Conservation (phyloP, 108 stramenopile species). For the Cylindrotheca closterium region DNA sequence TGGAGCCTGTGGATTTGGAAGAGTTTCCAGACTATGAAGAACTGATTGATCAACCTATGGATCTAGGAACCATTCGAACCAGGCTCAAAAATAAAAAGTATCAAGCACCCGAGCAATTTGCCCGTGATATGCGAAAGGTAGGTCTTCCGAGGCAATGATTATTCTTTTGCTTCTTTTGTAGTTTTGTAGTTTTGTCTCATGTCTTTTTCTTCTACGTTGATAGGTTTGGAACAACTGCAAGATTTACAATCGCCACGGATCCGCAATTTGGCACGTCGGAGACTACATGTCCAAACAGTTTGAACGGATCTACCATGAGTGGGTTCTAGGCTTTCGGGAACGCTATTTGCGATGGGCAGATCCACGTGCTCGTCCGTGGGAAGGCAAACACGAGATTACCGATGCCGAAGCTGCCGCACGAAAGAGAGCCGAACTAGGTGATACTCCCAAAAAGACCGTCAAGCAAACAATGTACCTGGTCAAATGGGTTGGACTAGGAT, state of each 20-base stretch:
- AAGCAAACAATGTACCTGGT: slow-evolving; percentile 89
- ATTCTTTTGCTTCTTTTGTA: neutral
- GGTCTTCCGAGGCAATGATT: too few relatives aligned
- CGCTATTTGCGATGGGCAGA: slow-evolving; percentile 83
- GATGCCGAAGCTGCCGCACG: slow-evolving; percentile 78
- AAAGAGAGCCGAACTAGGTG: slow-evolving; percentile 79
- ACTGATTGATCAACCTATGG: slow-evolving; percentile 84
- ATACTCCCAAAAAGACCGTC: slow-evolving; percentile 73
- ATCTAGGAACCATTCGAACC: slow-evolving; percentile 79
- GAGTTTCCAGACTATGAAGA: slow-evolving; percentile 86
- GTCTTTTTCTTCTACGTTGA: neutral
- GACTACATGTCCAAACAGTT: slow-evolving; percentile 93
- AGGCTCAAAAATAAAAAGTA: slow-evolving; percentile 64
- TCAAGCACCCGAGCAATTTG: slow-evolving; percentile 78
- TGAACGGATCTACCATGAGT: slow-evolving; percentile 87
- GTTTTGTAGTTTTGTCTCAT: slow-evolving; percentile 4
- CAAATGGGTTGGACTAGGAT: slow-evolving; percentile 95
- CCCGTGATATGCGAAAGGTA: slow-evolving; percentile 84
- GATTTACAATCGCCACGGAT: slow-evolving; percentile 87
- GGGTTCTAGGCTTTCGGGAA: slow-evolving; percentile 86
- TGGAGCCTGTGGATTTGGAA: slow-evolving; percentile 80
- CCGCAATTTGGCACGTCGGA: slow-evolving; percentile 91
- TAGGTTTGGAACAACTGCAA: slow-evolving; percentile 91
- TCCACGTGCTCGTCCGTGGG: slow-evolving; percentile 88
- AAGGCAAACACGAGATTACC: slow-evolving; percentile 70